Base-by-base conservation (phyloP, 768 basidiomycete species). In the Sarcomyxa edulis region DNA sequence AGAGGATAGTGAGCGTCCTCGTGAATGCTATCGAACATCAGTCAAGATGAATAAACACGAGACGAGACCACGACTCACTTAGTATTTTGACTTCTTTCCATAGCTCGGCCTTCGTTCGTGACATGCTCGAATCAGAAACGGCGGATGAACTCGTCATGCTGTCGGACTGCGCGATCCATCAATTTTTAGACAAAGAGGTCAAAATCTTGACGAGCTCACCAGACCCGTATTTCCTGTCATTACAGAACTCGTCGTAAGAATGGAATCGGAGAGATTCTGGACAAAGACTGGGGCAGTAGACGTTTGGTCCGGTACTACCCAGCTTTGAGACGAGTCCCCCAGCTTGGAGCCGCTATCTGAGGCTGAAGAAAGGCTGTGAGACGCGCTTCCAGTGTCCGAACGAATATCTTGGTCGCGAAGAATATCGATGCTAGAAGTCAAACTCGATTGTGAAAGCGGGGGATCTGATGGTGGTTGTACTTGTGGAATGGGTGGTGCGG, bases 71-170 rank as follows among this genome's bases (percentile, higher is more conserved):
- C 15, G 1, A 66, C 74, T 32, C 52, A 84, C 89, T 81, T 22
- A 94, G 77, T 25, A 92, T 75, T 58, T 96, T 97, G 25, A 96
- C 74, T 60, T 96, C 91, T 41, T 81, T 81, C 95, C 95, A 98
- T 6, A 98, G 66, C 50, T 94, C 84, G 1, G 73, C 76, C 55
- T 84, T 92, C n/a, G 74, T 79, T 44, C 74, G 61, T 24, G 60
- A 67, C 18, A 63, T 61, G 11, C 52, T 50, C 10, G 54, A 44
- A 7, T 61, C 59, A 2, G 63, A 58, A 3, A 47, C 29, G 3
- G 56, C 43, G 6, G 58, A 60, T 4, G 59, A 52, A 16, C 62
- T 64, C 25, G 47, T 49, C 15, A 52, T 36, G 40, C 66, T 64
- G 21, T 65, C 60, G 9, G 65, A 57, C 62, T 68, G 25, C 15